Percentiles rank a stretch among this genome's conserved stretches.
Evolutionary conservation across 345 rosid species (phyloP).

Genomic region (Erodium maritimum): DNA sequence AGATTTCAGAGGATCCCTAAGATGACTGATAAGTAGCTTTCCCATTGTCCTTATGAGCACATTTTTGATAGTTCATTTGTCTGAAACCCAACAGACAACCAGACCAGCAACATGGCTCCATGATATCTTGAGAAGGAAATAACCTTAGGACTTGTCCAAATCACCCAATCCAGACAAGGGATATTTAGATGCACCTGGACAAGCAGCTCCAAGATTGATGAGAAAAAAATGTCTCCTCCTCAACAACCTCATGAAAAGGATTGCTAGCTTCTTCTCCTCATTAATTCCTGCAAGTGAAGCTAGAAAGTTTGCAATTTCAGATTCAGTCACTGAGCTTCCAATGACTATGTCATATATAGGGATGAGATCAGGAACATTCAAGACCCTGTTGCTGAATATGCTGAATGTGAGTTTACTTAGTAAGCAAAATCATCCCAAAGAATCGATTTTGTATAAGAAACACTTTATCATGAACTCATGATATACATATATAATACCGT

Average conservation of each 20-base stretch:
- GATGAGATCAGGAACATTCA: too few relatives aligned
- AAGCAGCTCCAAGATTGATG: not conserved
- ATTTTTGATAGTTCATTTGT: not conserved
- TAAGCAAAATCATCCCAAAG: constrained; percentile 3
- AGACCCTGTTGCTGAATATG: too few relatives aligned
- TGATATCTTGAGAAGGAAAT: too few relatives aligned
- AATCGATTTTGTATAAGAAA: not conserved
- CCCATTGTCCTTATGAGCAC: not conserved
- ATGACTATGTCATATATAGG: too few relatives aligned
- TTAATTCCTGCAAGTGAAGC: too few relatives aligned
- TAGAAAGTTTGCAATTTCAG: too few relatives aligned
- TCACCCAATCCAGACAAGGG: not conserved
- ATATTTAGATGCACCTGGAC: not conserved
- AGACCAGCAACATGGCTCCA: not conserved
- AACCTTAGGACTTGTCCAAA: not conserved
- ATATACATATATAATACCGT: too few relatives aligned
- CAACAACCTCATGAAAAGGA: not conserved
- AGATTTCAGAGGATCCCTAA: not conserved
- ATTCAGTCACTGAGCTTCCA: too few relatives aligned
- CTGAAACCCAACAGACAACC: not conserved
- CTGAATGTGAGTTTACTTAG: too few relatives aligned
- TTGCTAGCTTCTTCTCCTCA: not conserved
- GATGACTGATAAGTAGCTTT: not conserved
- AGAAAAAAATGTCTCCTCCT: too few relatives aligned
- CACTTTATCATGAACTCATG: too few relatives aligned